Evolutionary conservation across 768 basidiomycete genomes (phyloP).

Genomic region (Royoungia palumana): DNA sequence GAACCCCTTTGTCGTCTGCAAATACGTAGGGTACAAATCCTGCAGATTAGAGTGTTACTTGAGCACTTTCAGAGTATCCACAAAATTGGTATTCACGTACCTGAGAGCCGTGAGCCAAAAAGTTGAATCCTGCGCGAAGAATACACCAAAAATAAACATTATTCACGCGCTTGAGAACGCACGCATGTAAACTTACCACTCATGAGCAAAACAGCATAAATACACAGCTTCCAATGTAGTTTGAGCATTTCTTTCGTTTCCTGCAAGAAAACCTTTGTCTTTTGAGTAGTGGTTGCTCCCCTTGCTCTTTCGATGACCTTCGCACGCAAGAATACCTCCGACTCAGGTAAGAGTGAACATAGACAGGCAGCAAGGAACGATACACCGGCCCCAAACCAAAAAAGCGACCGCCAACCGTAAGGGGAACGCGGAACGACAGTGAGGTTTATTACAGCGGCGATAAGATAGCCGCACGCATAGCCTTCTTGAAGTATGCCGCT

Average conservation of each 20-base stretch:
- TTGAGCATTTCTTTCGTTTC: constrained; percentile 78
- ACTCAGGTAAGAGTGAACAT: constrained; percentile 73
- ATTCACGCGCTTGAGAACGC: neutral
- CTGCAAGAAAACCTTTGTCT: constrained; percentile 67
- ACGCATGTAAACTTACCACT: constrained; percentile 35
- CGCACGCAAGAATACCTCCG: constrained; percentile 65
- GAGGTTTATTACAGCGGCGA: constrained; percentile 83
- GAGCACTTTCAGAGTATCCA: neutral
- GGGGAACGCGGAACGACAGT: constrained; percentile 40
- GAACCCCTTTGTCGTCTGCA: constrained; percentile 62
- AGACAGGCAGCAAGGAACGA: constrained; percentile 65
- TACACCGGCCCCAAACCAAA: constrained; percentile 76
- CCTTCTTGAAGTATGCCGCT: constrained; percentile 87
- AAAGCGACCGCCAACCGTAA: constrained; percentile 69
- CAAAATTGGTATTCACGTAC: constrained; percentile 26
- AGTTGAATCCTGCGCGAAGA: constrained; percentile 57
- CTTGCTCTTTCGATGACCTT: constrained; percentile 48
- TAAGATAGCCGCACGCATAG: constrained; percentile 81
- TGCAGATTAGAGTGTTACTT: constrained; percentile 16
- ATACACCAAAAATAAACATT: neutral
- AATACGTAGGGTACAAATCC: constrained; percentile 78
- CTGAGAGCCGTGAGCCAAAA: constrained; percentile 71
- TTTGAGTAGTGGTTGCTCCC: constrained; percentile 39
- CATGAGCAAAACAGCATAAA: constrained; percentile 84
- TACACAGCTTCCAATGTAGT: constrained; percentile 75